Evolutionary conservation across 106 monocot species (phyloP).

Genomic region (Acanthochlamys bracteata): DNA sequence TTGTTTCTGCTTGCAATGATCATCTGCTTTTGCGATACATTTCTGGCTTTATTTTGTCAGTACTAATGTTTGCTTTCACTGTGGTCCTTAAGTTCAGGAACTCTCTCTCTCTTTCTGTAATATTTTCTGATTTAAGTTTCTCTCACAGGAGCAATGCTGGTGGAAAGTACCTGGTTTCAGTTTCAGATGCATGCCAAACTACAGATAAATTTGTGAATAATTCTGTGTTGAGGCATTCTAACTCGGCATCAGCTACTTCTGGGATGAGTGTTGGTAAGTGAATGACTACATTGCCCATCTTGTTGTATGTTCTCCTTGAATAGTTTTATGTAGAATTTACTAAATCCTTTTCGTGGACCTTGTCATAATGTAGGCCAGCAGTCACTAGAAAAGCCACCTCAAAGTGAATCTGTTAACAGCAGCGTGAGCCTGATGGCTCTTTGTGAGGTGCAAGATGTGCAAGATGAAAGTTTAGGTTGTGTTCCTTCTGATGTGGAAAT

Average conservation of each 20-base stretch:
- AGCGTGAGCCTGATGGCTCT: conserved; percentile 6
- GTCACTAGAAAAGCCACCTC: conserved; percentile 11
- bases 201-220: conserved; percentile 18
- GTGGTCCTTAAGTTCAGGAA: background rate
- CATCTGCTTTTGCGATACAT: background rate
- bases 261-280: conserved; percentile 43
- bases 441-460: conserved; percentile 4
- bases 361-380: conserved; percentile 8
- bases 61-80: background rate
- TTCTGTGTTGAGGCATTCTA: conserved; percentile 5
- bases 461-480: conserved; percentile 11
- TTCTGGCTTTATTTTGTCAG: background rate
- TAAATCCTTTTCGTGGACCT: background rate
- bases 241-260: conserved; percentile 16
- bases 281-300: background rate
- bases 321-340: too few relatives aligned
- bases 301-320: too few relatives aligned
- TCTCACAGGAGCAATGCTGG: conserved; percentile 30
- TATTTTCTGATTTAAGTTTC: background rate
- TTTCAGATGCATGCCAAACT: conserved; percentile 11
- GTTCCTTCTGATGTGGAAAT: conserved; percentile 3
- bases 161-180: conserved; percentile 17
- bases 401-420: conserved; percentile 1
- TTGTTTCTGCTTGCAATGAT: too few relatives aligned
- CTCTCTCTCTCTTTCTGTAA: background rate